Evolutionary conservation across 1,284 basidiomycete species (phyloP), one percentile per base, ranked within the genome.

Genomic region (Ustilago trichophora): DNA sequence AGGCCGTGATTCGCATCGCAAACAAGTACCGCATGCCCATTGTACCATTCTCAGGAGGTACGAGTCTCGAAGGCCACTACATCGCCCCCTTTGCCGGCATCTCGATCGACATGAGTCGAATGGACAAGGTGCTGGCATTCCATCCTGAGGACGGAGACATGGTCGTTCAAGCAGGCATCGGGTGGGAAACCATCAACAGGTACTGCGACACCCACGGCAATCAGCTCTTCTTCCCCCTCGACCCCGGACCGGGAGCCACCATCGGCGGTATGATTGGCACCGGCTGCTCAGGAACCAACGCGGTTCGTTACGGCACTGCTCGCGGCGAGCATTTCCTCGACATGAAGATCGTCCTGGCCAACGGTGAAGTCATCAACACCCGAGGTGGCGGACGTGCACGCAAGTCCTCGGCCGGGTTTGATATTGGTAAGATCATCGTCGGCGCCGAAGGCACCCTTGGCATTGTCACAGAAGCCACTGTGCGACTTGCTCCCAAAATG

Each of bases 371-470:
- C 15, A 93, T 98, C 81, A 95, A 94, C 80, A 98, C 94, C 0
- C 87, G 94, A 3, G 86, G 88, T 6, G 57, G 63, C 34, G 53
- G 66, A 2, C 37, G 66, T 2, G 90, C 94, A 0, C 85, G 85
- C 41, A 97, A 97, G 80, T 94, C 91, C 0, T 89, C 91, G 0
- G 92, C 92, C 0, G 94, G 94, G 2, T 93, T 92, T 49, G 93
- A 98, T 75, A 85, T 88, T 1, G 94, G 92, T 1, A 93, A 94
- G 73, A 82, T 97, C 15, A 97, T 97, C 83, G 90, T 96, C 47
- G 93, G 94, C 16, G 91, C 93, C 0, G 94, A 98, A 80, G 94
- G 94, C 1, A 97, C 93, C 0, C 83, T 97, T 21, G 94, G 94
- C 0, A 91, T 98, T 50, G 86, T 97, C 27, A 94, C 92, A 0